Base-by-base conservation (phyloP, 352 stramenopile species). In the Phytophthora kernoviae region DNA sequence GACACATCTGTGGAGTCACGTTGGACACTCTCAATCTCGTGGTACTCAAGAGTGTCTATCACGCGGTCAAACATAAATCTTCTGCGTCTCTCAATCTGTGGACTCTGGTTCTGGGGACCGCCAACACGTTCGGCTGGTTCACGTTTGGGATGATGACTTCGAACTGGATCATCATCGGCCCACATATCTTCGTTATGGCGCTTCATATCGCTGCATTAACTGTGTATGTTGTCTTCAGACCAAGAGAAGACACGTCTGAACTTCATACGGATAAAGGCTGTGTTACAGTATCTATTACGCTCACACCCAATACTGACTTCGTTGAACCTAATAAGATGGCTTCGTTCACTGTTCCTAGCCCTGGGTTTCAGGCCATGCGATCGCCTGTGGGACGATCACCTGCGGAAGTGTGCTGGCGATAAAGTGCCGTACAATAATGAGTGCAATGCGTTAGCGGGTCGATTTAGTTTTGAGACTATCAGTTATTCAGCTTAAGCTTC, bases 101-200 rank as follows among this genome's bases (percentile, higher is more conserved):
- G 18, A 70, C 77, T 58, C 50, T 81, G 33, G 33, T 49, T 2
- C 61, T 63, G 2, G 71, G 71, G 40, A 72, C 69, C 2, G 53
- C 71, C 42, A 84, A 80, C 60, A 81, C 80, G 58, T 30, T 49
- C 24, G 54, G 70, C n/a, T 86, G 76, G 76, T 54, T 81, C 51
- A 63, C 64, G 9, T 81, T 77, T 48, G 65, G 54, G 9, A 15
- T 50, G 1, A 39, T 81, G 45, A 70, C 62, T 8, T 47, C 45
- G 4, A 69, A 80, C 50, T 81, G 64, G 73, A 68, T 81, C 62
- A 77, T 85, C 33, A 74, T 75, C 24, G 67, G 53, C 1, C 72
- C 75, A 0, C 77, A 81, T 46, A 60, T 53, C n/a, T 60, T 76
- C 21, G 70, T 70, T 54, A 68, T 73, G 46, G 36, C 55, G 10